These are phyloP conservation scores for Pichia nakasei DNA, from an alignment of 805 yeast species.

Conservation along the genomic window DNA sequence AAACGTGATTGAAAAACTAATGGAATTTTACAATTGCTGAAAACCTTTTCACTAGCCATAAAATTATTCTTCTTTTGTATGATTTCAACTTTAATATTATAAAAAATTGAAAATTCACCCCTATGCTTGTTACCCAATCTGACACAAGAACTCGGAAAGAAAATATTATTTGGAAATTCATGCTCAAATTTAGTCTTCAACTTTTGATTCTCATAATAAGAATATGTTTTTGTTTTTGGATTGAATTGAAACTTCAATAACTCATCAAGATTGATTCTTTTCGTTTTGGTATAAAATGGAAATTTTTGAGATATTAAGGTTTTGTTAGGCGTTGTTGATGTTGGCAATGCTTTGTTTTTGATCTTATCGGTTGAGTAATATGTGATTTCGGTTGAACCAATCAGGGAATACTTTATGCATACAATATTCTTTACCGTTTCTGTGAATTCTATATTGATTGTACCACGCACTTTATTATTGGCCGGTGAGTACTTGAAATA, in stretches of 20 bases:
- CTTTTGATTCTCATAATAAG: not conserved
- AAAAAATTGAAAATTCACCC: not conserved
- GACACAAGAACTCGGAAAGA: slow-evolving; percentile 5
- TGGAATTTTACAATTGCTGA: not conserved
- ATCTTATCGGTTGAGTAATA: not conserved
- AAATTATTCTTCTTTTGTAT: not conserved
- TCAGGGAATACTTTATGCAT: slow-evolving; percentile 2
- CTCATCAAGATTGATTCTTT: not conserved
- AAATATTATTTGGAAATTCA: slow-evolving; percentile 2
- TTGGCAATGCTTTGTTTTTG: not conserved
- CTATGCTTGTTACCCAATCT: slow-evolving; percentile 1
- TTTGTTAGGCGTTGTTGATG: not conserved
- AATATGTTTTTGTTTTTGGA: not conserved
- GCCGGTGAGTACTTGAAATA: slow-evolving; percentile 4
- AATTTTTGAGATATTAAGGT: not conserved
- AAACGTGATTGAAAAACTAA: slow-evolving; percentile 4
- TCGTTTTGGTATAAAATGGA: too few relatives aligned
- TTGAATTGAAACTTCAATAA: not conserved
- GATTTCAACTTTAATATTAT: slow-evolving; percentile 3
- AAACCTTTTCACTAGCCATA: not conserved
- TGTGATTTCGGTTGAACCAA: not conserved
- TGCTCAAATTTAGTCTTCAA: not conserved
- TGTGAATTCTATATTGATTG: not conserved
- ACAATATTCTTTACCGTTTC: not conserved
- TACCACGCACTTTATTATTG: slow-evolving; percentile 1